Conservation (phyloP, 2,329 filamentous ascomycete species). For the Claviceps lovelessii region DNA sequence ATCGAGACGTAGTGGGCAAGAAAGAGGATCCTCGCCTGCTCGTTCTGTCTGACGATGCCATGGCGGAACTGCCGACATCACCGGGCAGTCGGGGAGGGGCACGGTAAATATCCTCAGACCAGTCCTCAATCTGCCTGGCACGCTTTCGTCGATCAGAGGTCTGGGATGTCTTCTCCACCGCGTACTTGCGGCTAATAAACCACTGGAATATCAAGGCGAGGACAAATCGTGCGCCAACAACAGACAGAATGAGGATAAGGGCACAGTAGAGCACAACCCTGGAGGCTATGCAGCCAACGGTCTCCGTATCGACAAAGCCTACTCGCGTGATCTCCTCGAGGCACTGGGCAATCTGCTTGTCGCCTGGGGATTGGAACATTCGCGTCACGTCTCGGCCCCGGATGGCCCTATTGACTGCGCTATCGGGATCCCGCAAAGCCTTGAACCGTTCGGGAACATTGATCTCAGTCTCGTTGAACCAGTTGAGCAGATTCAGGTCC, state of each 20-base stretch:
- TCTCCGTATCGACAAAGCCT: slow-evolving; percentile 88
- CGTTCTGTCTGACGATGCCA: slow-evolving; percentile 49
- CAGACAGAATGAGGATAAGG: slow-evolving; percentile 76
- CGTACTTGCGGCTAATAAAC: slow-evolving; percentile 82
- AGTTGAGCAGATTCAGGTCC: slow-evolving; percentile 73
- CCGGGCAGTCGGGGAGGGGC: slow-evolving; percentile 70
- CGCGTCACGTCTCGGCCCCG: slow-evolving; percentile 82
- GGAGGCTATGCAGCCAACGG: slow-evolving; percentile 91
- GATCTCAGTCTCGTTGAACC: slow-evolving; percentile 79
- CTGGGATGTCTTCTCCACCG: slow-evolving; percentile 72
- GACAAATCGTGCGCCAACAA: slow-evolving; percentile 75
- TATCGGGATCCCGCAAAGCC: slow-evolving; percentile 55
- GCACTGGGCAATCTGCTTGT: slow-evolving; percentile 75
- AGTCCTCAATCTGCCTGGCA: slow-evolving; percentile 90
- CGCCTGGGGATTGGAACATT: slow-evolving; percentile 60
- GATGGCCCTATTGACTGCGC: slow-evolving; percentile 45
- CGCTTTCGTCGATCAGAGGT: slow-evolving; percentile 68
- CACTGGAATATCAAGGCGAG: slow-evolving; percentile 88
- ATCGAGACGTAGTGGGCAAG: slow-evolving; percentile 84
- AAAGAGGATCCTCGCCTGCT: slow-evolving; percentile 75
- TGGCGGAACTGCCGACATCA: slow-evolving; percentile 53
- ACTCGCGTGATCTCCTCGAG: slow-evolving; percentile 91
- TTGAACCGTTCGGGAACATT: slow-evolving; percentile 63
- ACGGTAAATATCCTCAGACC: slow-evolving; percentile 94
- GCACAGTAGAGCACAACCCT: slow-evolving; percentile 94